Conservation (phyloP, 169 alveolate species). For the Plasmodium chabaudi region DNA sequence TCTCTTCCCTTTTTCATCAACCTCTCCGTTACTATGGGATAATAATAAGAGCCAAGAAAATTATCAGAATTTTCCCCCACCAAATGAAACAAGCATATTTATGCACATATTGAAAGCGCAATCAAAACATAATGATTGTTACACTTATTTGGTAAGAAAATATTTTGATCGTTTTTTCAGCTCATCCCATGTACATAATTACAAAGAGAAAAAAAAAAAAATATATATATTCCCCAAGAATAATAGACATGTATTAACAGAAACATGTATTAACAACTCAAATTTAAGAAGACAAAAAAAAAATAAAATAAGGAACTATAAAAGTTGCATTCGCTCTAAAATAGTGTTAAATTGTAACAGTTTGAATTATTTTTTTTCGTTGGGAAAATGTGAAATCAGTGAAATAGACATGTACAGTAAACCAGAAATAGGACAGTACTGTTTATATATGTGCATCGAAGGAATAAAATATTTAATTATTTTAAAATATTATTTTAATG, state of each 20-base stretch:
- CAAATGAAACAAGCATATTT: neutral
- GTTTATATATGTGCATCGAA: constrained; percentile 42
- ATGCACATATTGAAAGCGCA: too few relatives aligned
- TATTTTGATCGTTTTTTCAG: neutral
- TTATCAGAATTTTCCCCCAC: too few relatives aligned
- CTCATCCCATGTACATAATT: neutral
- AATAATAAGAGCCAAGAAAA: neutral
- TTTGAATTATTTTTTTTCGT: constrained; percentile 19
- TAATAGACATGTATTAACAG: neutral
- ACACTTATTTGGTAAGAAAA: too few relatives aligned
- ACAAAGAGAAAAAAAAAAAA: neutral
- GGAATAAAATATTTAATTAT: constrained; percentile 27
- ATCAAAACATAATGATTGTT: too few relatives aligned
- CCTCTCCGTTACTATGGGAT: neutral
- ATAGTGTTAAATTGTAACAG: neutral
- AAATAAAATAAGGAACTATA: neutral
- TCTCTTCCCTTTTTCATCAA: too few relatives aligned
- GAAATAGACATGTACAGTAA: constrained; percentile 20
- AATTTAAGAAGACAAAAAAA: neutral
- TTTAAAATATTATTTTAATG: constrained; percentile 25
- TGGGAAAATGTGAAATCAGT: constrained; percentile 23
- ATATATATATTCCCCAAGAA: neutral
- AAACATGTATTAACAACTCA: too few relatives aligned
- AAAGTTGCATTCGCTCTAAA: neutral
- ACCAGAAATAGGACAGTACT: constrained; percentile 22